Conservation (phyloP, 305 asterid genomes). For the Salvia sclarea region DNA sequence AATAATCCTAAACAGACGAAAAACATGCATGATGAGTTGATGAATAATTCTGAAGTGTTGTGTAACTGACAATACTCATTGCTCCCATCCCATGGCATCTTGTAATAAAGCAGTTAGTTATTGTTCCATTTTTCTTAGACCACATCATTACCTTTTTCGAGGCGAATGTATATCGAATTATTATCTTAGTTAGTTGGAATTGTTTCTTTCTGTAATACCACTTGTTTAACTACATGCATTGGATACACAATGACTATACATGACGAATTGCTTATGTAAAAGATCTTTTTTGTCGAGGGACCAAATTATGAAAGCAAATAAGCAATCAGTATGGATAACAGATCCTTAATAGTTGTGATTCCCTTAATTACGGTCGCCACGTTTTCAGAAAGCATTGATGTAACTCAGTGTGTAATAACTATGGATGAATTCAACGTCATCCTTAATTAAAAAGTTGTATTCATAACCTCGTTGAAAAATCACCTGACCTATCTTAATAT, state of each 20-base stretch:
- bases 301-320: background rate
- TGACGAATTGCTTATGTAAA: no score
- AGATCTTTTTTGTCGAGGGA: background rate
- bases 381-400: background rate
- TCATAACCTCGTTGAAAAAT: background rate
- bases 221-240: no score
- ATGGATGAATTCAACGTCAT: background rate
- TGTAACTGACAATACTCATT: constrained; percentile 32
- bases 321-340: background rate
- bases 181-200: no score
- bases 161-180: background rate
- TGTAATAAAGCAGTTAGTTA: constrained; percentile 28
- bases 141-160: constrained; percentile 1
- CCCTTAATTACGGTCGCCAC: background rate
- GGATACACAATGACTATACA: no score
- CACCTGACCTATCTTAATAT: no score
- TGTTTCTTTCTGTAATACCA: no score
- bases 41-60: constrained; percentile 20
- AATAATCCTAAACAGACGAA: constrained; percentile 10
- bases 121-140: constrained; percentile 28
- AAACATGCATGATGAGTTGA: constrained; percentile 8
- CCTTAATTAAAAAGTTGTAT: background rate
- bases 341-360: background rate
- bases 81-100: constrained; percentile 17
- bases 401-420: background rate